A percentile compares a stretch with the other conserved stretches of the same genome.
Conservation (phyloP, 148 eudicot species). For the Arctostaphylos glauca region DNA sequence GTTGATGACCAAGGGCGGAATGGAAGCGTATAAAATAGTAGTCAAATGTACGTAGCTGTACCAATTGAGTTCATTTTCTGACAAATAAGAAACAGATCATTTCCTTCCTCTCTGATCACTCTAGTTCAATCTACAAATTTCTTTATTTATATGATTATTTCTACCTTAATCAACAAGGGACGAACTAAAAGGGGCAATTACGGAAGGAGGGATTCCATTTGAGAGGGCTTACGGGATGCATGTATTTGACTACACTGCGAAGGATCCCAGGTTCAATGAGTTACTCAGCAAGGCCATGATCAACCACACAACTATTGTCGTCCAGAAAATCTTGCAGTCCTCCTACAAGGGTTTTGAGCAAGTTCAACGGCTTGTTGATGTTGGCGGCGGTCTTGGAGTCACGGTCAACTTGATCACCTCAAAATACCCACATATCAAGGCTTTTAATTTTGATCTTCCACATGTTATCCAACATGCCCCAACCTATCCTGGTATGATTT, state of each 20-base stretch:
- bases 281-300: conserved; percentile 69
- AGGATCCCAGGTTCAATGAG: conserved; percentile 64
- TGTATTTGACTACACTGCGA: conserved; percentile 62
- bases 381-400: conserved; percentile 74
- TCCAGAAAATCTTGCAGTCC: conserved; percentile 52
- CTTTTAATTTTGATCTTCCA: conserved; percentile 68
- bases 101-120: too few relatives aligned
- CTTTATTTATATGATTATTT: neutral
- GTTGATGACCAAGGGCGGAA: too few relatives aligned
- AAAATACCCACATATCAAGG: conserved; percentile 58
- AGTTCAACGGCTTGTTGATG: conserved; percentile 51
- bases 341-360: conserved; percentile 59
- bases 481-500: conserved; percentile 41
- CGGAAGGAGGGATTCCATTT: conserved; percentile 78
- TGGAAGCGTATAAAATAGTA: too few relatives aligned
- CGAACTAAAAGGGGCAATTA: conserved; percentile 63
- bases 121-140: too few relatives aligned
- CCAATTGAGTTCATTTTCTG: too few relatives aligned
- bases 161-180: conserved; percentile 34
- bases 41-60: too few relatives aligned
- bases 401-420: conserved; percentile 62
- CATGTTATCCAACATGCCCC: conserved; percentile 72
- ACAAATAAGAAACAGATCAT: too few relatives aligned
- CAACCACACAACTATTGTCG: conserved; percentile 56
- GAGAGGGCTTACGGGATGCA: conserved; percentile 35